These are phyloP conservation scores for Penicillium arizonense DNA, from an alignment of 495 filamentous ascomycete species.

Conservation along the genomic window DNA sequence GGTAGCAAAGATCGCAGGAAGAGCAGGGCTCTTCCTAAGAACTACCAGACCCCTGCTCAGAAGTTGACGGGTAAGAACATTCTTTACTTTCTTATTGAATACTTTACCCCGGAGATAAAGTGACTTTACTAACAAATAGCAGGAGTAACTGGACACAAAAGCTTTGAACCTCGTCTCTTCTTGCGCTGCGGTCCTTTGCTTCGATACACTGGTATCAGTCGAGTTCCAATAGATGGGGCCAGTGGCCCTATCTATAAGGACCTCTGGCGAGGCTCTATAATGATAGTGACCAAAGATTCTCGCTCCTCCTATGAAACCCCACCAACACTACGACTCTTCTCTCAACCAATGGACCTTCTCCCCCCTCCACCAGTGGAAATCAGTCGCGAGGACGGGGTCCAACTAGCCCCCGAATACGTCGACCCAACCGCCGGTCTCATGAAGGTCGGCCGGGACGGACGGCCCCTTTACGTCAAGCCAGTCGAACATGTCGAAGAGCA, in stretches of 20 bases:
- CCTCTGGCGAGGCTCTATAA: constrained; percentile 87
- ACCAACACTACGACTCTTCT: constrained; percentile 78
- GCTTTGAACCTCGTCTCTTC: constrained; percentile 79
- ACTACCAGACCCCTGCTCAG: constrained; percentile 39
- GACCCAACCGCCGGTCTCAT: constrained; percentile 86
- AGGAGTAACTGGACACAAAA: constrained; percentile 45
- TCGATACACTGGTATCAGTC: constrained; percentile 77
- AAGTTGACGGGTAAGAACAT: constrained; percentile 33
- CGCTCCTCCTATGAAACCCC: constrained; percentile 76
- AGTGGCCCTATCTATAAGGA: constrained; percentile 56
- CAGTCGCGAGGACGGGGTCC: constrained; percentile 55
- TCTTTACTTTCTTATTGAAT: neutral
- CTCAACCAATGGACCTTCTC: constrained; percentile 78
- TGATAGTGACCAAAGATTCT: constrained; percentile 88
- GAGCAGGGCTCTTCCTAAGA: constrained; percentile 41
- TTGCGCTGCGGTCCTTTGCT: constrained; percentile 88
- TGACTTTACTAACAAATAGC: constrained; percentile 13
- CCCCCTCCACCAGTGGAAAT: constrained; percentile 76
- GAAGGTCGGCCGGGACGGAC: constrained; percentile 76
- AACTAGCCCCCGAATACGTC: constrained; percentile 75
- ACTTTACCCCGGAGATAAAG: neutral
- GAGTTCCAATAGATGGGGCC: constrained; percentile 33
- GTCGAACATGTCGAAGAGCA: constrained; percentile 77
- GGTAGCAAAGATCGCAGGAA: constrained; percentile 32
- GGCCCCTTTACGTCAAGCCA: constrained; percentile 78